Evolutionary conservation across 1,284 basidiomycete species (phyloP), one percentile per base, ranked within the genome.

Genomic region (Agroathelia rolfsii): DNA sequence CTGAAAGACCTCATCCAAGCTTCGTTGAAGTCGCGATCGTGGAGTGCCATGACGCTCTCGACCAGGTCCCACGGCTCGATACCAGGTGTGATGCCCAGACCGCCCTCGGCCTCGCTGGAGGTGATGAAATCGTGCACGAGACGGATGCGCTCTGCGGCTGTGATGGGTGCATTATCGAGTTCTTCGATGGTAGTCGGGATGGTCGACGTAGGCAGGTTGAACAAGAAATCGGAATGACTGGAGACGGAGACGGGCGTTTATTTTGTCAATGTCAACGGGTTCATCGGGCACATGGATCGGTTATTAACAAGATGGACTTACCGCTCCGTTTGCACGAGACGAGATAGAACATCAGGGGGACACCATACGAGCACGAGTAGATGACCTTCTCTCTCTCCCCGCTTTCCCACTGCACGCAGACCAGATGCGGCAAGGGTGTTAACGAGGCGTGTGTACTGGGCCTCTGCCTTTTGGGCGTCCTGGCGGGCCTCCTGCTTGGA

Each of bases 361-460:
- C 82, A 86, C n/a, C 67, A 66, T 10, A 95, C 71, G 40, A 95
- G 76, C 3, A 95, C 61, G 31, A 93, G 66, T 3, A 94, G 52
- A 45, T 93, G 81, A 4, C 83, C 81, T 32, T 81, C 65, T 8
- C 69, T 66, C 45, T 80, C 78, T 9, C 84, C 85, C 13, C 77
- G 62, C 41, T 82, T 68, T 6, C 82, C 82, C 1, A 78, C 76
- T 0, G 76, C 81, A 28, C 67, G 67, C 30, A 89, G 54, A 1
- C 79, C 80, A 1, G 72, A 73, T 14, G 62, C 58, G 13, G 60
- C 67, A 7, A 89, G 65, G 0, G 65, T 66, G 8, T 70, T 58
- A n/a, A 84, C 57, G 20, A 89, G 63, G 7, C 62, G 61, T 12
- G 59, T 58, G 48, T 87, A 88, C 43, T 87, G 81, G 22, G 64